A percentile compares a stretch with the other conserved stretches of the same genome.
Evolutionary conservation across 805 yeast genomes (phyloP).

Genomic region (Yamadazyma kitorensis): DNA sequence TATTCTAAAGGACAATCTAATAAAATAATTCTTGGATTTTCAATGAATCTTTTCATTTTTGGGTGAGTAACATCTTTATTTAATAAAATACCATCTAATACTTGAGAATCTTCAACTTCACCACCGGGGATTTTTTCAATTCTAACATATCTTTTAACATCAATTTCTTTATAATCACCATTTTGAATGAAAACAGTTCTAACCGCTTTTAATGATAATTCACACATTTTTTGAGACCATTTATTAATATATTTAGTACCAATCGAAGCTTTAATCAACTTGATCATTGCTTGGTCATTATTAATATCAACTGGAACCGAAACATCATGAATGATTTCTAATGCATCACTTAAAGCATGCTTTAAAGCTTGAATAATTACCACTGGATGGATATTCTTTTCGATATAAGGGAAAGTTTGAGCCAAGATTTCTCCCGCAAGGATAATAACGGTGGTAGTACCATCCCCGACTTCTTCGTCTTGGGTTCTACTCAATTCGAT

Average conservation of each 20-base stretch:
- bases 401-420: constrained; percentile 90
- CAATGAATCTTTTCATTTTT: constrained; percentile 87
- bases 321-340: constrained; percentile 79
- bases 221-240: constrained; percentile 92
- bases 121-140: constrained; percentile 98
- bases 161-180: constrained; percentile 75
- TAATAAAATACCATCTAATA: constrained; percentile 85
- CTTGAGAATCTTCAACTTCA: constrained; percentile 84
- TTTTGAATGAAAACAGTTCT: constrained; percentile 68
- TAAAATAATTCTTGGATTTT: constrained; percentile 83
- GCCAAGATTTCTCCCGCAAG: constrained; percentile 96
- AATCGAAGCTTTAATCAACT: constrained; percentile 83
- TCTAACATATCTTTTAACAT: constrained; percentile 87
- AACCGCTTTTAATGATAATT: constrained; percentile 82
- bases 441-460: constrained; percentile 95
- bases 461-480: constrained; percentile 99
- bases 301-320: constrained; percentile 79
- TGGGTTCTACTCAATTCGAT: constrained; percentile 94
- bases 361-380: constrained; percentile 92
- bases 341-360: constrained; percentile 85
- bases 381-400: constrained; percentile 95
- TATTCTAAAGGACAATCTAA: constrained; percentile 97
- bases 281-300: constrained; percentile 83
- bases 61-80: constrained; percentile 99
- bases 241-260: constrained; percentile 92